These are phyloP conservation scores for Nissolia schottii DNA, from an alignment of 306 rosid genomes.

Conservation along the genomic window DNA sequence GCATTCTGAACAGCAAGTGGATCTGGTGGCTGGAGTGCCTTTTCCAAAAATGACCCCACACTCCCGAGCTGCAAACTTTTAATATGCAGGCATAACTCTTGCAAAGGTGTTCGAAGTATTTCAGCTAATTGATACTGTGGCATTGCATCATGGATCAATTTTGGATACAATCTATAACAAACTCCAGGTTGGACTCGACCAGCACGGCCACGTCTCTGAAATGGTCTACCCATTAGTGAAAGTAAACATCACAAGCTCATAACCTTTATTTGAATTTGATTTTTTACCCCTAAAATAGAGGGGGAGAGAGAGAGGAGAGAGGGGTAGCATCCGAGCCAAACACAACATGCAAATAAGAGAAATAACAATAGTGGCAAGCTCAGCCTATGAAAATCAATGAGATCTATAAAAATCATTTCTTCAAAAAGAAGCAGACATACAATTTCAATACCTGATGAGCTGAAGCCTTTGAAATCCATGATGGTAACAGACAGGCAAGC, in stretches of 20 bases:
- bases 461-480: constrained; percentile 98
- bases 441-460: constrained; percentile 78
- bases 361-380: constrained; percentile 15
- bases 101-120: constrained; percentile 92
- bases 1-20: constrained; percentile 92
- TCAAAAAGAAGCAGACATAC: not conserved
- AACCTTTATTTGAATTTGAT: constrained; percentile 6
- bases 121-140: constrained; percentile 88
- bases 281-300: not conserved
- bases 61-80: constrained; percentile 93
- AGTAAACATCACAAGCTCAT: constrained; percentile 10
- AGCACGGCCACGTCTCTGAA: constrained; percentile 97
- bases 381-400: not conserved
- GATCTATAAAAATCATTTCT: constrained; percentile 7
- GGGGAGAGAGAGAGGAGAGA: not conserved
- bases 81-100: constrained; percentile 94
- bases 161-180: constrained; percentile 86
- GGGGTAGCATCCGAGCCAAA: not conserved
- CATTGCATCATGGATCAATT: constrained; percentile 84
- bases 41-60: constrained; percentile 79
- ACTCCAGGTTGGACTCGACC: constrained; percentile 98
- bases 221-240: constrained; percentile 24
- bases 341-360: constrained; percentile 5
- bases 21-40: constrained; percentile 98
- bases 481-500: constrained; percentile 90